Percentiles rank a stretch among this genome's conserved stretches.
phyloP scores from a whole-genome alignment of 495 filamentous ascomycete species.

The Aspergillus campestris region DNA sequence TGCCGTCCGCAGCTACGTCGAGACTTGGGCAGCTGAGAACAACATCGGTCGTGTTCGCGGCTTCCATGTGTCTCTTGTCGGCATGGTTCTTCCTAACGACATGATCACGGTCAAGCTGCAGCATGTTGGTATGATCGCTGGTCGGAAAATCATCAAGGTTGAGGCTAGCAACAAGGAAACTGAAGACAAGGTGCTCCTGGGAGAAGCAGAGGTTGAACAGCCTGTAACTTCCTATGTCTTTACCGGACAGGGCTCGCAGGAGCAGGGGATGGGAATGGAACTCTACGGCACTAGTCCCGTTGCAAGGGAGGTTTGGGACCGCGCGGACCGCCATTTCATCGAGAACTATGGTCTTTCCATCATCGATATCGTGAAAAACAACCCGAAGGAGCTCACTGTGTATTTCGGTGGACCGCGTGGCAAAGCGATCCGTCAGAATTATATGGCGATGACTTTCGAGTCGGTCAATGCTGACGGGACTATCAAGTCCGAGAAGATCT shows the following conservation, averaged over 20 bases:
- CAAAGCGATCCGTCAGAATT: constrained; percentile 95
- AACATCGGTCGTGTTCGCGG: constrained; percentile 94
- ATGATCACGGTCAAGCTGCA: constrained; percentile 87
- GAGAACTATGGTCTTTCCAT: constrained; percentile 98
- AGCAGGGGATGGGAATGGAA: constrained; percentile 99
- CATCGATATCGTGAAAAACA: constrained; percentile 98
- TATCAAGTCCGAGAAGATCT: constrained; percentile 97
- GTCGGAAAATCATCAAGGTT: constrained; percentile 98
- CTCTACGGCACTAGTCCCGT: constrained; percentile 87
- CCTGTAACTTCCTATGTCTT: constrained; percentile 97
- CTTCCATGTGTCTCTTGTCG: constrained; percentile 89
- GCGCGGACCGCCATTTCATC: constrained; percentile 94
- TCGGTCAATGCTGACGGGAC: constrained; percentile 82
- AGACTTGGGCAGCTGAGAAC: constrained; percentile 99
- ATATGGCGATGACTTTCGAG: constrained; percentile 99
- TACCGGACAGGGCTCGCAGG: constrained; percentile 94
- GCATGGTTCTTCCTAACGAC: constrained; percentile 97
- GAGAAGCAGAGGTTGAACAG: constrained; percentile 97
- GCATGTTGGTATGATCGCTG: constrained; percentile 95
- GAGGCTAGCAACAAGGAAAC: constrained; percentile 89
- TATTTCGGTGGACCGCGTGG: constrained; percentile 95
- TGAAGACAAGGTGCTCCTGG: constrained; percentile 88
- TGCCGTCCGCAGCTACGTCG: constrained; percentile 93
- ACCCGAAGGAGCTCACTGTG: constrained; percentile 97
- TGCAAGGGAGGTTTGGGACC: constrained; percentile 95